Conservation (phyloP, 441 rosid genomes). For the Bruguiera hainesii region DNA sequence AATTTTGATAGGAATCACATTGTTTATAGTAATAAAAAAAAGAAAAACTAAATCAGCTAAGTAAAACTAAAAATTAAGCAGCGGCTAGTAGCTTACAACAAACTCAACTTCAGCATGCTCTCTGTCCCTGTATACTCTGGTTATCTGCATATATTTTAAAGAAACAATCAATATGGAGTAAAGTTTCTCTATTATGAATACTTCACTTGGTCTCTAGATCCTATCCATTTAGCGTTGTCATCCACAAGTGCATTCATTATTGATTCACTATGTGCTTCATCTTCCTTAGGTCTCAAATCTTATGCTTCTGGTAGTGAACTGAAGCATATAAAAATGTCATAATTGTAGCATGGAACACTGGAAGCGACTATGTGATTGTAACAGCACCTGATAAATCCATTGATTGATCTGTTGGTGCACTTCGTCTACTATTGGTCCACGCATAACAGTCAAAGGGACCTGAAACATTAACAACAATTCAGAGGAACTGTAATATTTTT, state of each 20-base stretch:
- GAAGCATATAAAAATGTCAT: not conserved
- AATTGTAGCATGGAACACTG: not conserved
- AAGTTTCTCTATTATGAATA: not conserved
- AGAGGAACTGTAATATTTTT: constrained; percentile 16
- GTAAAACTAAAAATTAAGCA: constrained; percentile 10
- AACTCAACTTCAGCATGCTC: constrained; percentile 98
- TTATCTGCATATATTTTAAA: constrained; percentile 46
- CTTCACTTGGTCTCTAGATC: no score
- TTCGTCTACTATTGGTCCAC: constrained; percentile 81
- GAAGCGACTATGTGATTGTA: constrained; percentile 10
- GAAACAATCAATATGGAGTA: constrained; percentile 2
- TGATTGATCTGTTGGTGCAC: constrained; percentile 78
- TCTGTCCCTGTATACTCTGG: constrained; percentile 79
- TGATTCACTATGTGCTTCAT: no score
- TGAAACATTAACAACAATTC: constrained; percentile 35
- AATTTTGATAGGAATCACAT: not conserved
- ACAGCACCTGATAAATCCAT: constrained; percentile 90
- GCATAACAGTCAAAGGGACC: constrained; percentile 66
- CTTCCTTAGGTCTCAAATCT: no score
- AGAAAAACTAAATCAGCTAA: not conserved
- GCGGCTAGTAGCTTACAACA: constrained; percentile 54
- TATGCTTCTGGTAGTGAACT: not conserved
- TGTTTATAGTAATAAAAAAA: not conserved
- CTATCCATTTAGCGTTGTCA: no score
- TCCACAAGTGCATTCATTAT: no score